Evolutionary conservation across 2,329 filamentous ascomycete species (phyloP).

Genomic region (Apiospora sp.): DNA sequence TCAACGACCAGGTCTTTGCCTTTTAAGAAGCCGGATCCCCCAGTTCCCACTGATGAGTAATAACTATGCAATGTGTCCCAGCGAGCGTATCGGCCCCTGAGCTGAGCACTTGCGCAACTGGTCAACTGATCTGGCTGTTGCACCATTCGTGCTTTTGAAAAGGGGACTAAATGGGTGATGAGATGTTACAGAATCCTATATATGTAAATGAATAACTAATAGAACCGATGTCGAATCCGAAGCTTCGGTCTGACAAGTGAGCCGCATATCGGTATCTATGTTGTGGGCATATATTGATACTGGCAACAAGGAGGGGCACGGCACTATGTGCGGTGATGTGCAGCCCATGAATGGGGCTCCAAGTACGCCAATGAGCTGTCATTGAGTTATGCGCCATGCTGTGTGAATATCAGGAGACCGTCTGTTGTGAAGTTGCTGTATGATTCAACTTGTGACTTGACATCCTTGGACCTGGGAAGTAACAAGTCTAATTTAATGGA

Average conservation of each 20-base stretch:
- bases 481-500: neutral
- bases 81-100: neutral
- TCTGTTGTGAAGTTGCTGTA: too few species aligned
- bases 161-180: neutral
- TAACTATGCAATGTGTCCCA: neutral
- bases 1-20: constrained; percentile 97
- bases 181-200: neutral
- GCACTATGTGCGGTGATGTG: too few species aligned
- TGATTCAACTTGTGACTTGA: neutral
- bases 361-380: too few species aligned
- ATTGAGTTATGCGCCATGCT: too few species aligned
- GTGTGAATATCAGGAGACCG: too few species aligned
- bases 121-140: neutral
- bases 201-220: neutral
- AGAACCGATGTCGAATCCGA: neutral
- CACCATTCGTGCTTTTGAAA: neutral
- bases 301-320: too few species aligned
- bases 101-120: neutral
- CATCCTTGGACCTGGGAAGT: neutral
- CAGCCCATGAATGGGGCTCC: too few species aligned
- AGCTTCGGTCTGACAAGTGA: neutral
- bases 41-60: neutral
- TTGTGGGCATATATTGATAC: too few species aligned
- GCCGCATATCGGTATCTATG: neutral
- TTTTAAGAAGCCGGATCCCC: constrained; percentile 65